phyloP scores from a whole-genome alignment of 805 yeast genomes.

The Kregervanrija delftensis region DNA sequence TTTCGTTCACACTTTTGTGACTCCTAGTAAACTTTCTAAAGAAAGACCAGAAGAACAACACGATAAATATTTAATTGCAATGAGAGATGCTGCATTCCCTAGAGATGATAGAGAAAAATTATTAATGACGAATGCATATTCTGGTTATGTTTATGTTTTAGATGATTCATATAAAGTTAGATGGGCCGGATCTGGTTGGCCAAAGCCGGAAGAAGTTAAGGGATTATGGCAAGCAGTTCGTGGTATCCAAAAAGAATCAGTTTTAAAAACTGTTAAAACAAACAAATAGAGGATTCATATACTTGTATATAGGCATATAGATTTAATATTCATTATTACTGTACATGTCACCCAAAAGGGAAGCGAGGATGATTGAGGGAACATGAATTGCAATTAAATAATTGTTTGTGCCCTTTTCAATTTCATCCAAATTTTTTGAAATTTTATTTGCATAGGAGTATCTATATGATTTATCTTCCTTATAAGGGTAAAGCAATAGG shows the following conservation, averaged over 20 bases:
- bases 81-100: slow-evolving; percentile 50
- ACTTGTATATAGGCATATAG: no score
- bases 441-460: no score
- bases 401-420: no score
- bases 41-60: slow-evolving; percentile 28
- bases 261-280: slow-evolving; percentile 7
- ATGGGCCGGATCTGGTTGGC: slow-evolving; percentile 88
- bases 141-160: slow-evolving; percentile 78
- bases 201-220: slow-evolving; percentile 57
- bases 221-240: slow-evolving; percentile 60
- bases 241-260: slow-evolving; percentile 47
- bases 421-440: no score
- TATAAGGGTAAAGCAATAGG: no score
- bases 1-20: slow-evolving; percentile 48
- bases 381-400: no score
- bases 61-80: slow-evolving; percentile 52
- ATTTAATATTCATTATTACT: no score
- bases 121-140: slow-evolving; percentile 63
- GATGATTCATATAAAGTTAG: slow-evolving; percentile 71
- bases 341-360: no score
- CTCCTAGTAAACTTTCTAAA: slow-evolving; percentile 31
- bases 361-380: no score
- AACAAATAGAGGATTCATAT: no score
- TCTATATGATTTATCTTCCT: no score
- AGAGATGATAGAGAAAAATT: slow-evolving; percentile 51